Conservation (phyloP, 495 filamentous ascomycete species). For the Durotheca rogersii region DNA sequence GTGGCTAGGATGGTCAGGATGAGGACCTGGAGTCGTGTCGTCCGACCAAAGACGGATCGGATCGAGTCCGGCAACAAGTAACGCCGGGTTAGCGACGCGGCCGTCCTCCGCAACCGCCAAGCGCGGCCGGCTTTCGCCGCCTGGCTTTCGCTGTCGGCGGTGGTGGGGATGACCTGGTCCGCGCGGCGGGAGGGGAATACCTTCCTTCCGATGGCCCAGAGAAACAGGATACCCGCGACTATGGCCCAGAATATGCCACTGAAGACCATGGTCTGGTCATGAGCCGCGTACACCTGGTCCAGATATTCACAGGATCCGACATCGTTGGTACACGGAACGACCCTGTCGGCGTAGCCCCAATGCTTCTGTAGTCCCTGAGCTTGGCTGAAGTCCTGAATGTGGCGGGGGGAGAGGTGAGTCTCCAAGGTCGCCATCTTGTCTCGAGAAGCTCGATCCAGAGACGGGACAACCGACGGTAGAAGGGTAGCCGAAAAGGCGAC, state of each 20-base stretch:
- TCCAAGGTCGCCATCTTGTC: conserved; percentile 19
- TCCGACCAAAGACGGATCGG: conserved; percentile 39
- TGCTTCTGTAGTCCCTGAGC: conserved; percentile 50
- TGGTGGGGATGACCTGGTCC: conserved; percentile 37
- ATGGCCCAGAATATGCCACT: conserved; percentile 61
- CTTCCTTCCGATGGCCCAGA: conserved; percentile 46
- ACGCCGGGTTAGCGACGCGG: conserved; percentile 37
- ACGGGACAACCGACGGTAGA: no score
- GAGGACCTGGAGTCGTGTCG: conserved; percentile 44
- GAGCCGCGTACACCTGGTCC: conserved; percentile 59
- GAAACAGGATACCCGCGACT: conserved; percentile 51
- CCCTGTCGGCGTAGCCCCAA: conserved; percentile 62
- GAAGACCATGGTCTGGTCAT: conserved; percentile 62
- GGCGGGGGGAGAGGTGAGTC: conserved; percentile 20
- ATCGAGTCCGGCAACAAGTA: conserved; percentile 48
- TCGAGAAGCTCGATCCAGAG: no score
- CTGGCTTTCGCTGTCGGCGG: conserved; percentile 10
- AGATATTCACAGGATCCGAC: conserved; percentile 63
- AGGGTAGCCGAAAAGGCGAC: background rate
- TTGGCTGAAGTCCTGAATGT: conserved; percentile 44
- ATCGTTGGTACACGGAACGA: conserved; percentile 60
- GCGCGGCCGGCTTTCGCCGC: conserved; percentile 10
- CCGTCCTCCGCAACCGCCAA: conserved; percentile 29
- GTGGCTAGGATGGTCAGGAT: conserved; percentile 48
- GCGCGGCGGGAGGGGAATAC: conserved; percentile 40